These are phyloP conservation scores for Geotrichum phurueaensis DNA, from an alignment of 1,139 yeast genomes.

Conservation along the genomic window DNA sequence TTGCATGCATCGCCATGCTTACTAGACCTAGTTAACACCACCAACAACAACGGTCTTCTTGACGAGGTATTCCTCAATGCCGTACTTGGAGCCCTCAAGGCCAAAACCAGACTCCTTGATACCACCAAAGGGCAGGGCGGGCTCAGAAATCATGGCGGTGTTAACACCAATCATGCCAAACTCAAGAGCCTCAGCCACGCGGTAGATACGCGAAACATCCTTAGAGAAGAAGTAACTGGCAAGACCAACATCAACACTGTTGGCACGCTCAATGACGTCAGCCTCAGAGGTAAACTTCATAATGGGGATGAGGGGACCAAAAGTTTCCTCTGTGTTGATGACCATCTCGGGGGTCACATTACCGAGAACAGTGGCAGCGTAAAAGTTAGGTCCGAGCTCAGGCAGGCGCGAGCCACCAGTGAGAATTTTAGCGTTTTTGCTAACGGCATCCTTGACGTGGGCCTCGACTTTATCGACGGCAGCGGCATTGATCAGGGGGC, in stretches of 20 bases:
- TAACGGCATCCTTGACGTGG: constrained; percentile 69
- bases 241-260: constrained; percentile 63
- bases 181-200: constrained; percentile 64
- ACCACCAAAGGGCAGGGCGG: constrained; percentile 75
- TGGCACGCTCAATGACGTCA: constrained; percentile 65
- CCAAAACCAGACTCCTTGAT: constrained; percentile 77
- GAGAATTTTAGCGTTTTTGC: constrained; percentile 63
- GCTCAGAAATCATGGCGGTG: constrained; percentile 66
- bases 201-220: constrained; percentile 55
- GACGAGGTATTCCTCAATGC: constrained; percentile 66
- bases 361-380: constrained; percentile 65
- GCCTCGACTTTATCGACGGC: constrained; percentile 63
- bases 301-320: constrained; percentile 84
- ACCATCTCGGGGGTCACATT: constrained; percentile 59
- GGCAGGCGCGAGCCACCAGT: constrained; percentile 60
- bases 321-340: constrained; percentile 71
- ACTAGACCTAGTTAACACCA: neutral
- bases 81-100: constrained; percentile 73
- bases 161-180: constrained; percentile 80
- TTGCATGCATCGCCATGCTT: neutral
- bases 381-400: constrained; percentile 70
- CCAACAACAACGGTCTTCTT: constrained; percentile 50
- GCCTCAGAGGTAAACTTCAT: constrained; percentile 54
- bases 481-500: constrained; percentile 67
- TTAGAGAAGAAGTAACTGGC: constrained; percentile 77